phyloP scores from a whole-genome alignment of 2,329 filamentous ascomycete genomes.

The Fusarium ambrosium region DNA sequence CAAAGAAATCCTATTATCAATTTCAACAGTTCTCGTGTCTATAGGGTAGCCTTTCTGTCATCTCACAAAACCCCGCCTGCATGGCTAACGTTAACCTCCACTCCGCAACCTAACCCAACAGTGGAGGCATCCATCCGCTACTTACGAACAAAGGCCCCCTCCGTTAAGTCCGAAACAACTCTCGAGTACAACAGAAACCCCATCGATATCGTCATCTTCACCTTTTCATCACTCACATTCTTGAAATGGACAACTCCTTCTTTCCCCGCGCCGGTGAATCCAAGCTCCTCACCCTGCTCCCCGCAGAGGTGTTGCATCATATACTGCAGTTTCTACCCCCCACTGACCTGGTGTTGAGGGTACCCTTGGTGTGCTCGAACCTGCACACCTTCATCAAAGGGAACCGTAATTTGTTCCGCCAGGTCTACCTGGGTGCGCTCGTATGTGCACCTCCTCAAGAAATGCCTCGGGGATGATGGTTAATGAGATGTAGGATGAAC shows the following conservation, averaged over 20 bases:
- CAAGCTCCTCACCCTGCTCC: constrained; percentile 56
- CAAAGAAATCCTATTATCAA: background rate
- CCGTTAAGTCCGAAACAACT: constrained; percentile 30
- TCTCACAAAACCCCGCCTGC: background rate
- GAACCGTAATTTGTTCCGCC: constrained; percentile 72
- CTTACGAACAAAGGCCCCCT: background rate
- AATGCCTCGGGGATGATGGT: background rate
- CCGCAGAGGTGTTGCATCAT: constrained; percentile 73
- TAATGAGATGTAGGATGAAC: constrained; percentile 48
- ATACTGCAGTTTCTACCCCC: constrained; percentile 70
- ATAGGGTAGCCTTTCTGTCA: background rate
- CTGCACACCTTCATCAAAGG: constrained; percentile 68
- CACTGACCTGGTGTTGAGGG: constrained; percentile 63
- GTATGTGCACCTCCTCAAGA: constrained; percentile 55
- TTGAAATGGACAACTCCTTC: constrained; percentile 17
- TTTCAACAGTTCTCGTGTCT: background rate
- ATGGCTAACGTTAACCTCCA: background rate
- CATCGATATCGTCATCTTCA: constrained; percentile 35
- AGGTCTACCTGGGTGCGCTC: constrained; percentile 70
- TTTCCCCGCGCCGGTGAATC: constrained; percentile 7
- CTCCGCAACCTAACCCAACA: constrained; percentile 5
- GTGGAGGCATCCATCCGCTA: background rate
- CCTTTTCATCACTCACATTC: constrained; percentile 2
- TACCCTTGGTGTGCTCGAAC: constrained; percentile 65
- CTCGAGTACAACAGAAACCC: background rate